phyloP scores from a whole-genome alignment of 2,329 filamentous ascomycete genomes.

The Podosphaera aphanis region DNA sequence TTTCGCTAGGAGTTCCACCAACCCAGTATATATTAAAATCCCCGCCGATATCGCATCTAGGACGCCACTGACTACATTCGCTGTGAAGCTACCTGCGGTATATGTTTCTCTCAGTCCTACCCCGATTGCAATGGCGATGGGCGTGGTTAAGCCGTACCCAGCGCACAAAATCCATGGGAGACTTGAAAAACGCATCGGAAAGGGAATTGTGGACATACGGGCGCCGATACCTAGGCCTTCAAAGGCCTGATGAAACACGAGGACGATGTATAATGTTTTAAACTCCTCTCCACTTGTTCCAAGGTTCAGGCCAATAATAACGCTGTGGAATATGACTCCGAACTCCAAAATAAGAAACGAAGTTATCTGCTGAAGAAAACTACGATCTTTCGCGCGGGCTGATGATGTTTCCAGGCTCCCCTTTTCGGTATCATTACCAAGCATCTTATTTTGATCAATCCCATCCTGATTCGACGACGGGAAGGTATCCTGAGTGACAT shows the following conservation, averaged over 20 bases:
- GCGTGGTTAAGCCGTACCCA: slow-evolving; percentile 27
- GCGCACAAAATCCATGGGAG: slow-evolving; percentile 26
- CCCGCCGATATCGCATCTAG: slow-evolving; percentile 24
- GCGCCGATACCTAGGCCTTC: slow-evolving; percentile 39
- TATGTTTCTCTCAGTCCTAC: slow-evolving; percentile 23
- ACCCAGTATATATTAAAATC: slow-evolving; percentile 25
- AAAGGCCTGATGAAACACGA: slow-evolving; percentile 40
- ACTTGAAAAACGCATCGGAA: slow-evolving; percentile 20
- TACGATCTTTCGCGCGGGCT: slow-evolving; percentile 11
- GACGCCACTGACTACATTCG: slow-evolving; percentile 22
- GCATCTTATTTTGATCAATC: slow-evolving; percentile 6
- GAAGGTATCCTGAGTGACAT: slow-evolving; percentile 6
- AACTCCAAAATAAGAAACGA: slow-evolving; percentile 35
- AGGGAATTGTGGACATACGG: slow-evolving; percentile 32
- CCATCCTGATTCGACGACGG: slow-evolving; percentile 8
- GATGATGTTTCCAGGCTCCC: background rate
- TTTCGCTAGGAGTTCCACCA: slow-evolving; percentile 25
- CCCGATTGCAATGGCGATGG: slow-evolving; percentile 26
- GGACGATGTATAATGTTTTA: slow-evolving; percentile 30
- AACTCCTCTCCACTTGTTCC: slow-evolving; percentile 30
- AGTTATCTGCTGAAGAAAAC: slow-evolving; percentile 41
- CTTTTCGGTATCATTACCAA: slow-evolving; percentile 5
- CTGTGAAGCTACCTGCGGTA: slow-evolving; percentile 19
- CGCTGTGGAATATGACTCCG: slow-evolving; percentile 36
- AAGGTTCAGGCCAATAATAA: slow-evolving; percentile 39